phyloP scores from a whole-genome alignment of 257 asterid genomes.

The Ophiorrhiza pumila region DNA sequence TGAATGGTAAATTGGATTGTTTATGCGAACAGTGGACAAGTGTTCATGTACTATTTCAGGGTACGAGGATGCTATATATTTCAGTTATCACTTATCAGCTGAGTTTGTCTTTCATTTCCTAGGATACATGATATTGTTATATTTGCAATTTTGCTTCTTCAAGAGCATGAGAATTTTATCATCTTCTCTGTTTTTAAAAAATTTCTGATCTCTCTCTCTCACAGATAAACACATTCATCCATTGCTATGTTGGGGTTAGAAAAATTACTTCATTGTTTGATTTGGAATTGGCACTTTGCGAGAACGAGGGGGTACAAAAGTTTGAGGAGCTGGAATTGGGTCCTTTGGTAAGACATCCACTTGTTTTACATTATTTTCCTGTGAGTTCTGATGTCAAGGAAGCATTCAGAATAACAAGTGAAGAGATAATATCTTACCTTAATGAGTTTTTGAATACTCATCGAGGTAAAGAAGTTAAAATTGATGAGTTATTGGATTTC shows the following conservation, averaged over 20 bases:
- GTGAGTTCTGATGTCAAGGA: conserved; percentile 52
- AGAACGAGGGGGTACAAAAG: conserved; percentile 65
- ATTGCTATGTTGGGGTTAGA: conserved; percentile 87
- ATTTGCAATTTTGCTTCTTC: neutral
- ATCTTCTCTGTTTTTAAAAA: neutral
- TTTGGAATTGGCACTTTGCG: conserved; percentile 73
- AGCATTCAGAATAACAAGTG: conserved; percentile 61
- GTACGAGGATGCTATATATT: no score
- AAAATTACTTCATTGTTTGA: conserved; percentile 74
- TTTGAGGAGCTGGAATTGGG: conserved; percentile 94
- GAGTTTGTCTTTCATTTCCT: neutral
- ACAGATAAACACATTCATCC: conserved; percentile 81
- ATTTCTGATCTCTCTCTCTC: neutral
- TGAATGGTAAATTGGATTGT: neutral
- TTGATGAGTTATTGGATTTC: conserved; percentile 62
- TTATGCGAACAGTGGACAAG: neutral
- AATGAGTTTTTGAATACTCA: conserved; percentile 53
- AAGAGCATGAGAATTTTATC: neutral
- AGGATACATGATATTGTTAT: neutral
- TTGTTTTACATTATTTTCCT: conserved; percentile 66
- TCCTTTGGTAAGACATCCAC: conserved; percentile 79
- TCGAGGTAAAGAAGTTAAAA: conserved; percentile 37
- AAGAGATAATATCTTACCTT: conserved; percentile 60
- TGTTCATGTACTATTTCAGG: neutral
- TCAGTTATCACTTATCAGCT: no score